Percentiles rank a stretch among this genome's conserved stretches.
Conservation (phyloP, 768 basidiomycete genomes). For the Tylopilus rubrobrunneus region DNA sequence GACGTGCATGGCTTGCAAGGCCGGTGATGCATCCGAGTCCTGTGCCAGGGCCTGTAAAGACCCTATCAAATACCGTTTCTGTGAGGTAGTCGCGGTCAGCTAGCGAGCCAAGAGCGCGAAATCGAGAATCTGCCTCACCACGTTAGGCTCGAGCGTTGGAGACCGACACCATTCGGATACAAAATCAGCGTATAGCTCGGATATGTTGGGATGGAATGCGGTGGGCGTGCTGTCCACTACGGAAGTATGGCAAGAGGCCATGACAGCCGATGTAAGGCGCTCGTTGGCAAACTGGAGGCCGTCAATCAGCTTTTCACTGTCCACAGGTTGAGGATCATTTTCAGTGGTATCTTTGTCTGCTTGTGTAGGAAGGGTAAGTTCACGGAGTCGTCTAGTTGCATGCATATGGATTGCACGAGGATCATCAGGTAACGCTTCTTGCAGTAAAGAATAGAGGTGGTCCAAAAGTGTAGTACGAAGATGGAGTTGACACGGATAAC, state of each 20-base stretch:
- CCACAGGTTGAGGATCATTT: slow-evolving; percentile 5
- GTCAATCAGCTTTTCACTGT: slow-evolving; percentile 25
- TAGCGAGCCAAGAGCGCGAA: neutral
- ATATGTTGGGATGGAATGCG: slow-evolving; percentile 28
- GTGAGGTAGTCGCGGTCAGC: slow-evolving; percentile 2
- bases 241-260: slow-evolving; percentile 21
- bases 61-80: slow-evolving; percentile 55
- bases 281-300: slow-evolving; percentile 31
- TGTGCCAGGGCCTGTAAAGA: slow-evolving; percentile 39
- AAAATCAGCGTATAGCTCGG: slow-evolving; percentile 40
- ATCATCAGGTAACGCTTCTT: slow-evolving; percentile 33
- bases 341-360: slow-evolving; percentile 1
- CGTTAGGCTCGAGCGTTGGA: slow-evolving; percentile 26
- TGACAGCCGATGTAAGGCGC: slow-evolving; percentile 25
- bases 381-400: slow-evolving; percentile 36
- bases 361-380: slow-evolving; percentile 26
- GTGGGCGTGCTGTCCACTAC: slow-evolving; percentile 10
- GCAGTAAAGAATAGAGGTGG: slow-evolving; percentile 42
- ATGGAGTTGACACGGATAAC: slow-evolving; percentile 38
- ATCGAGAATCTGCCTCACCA: slow-evolving; percentile 23
- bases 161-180: slow-evolving; percentile 44
- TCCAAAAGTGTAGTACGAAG: slow-evolving; percentile 41
- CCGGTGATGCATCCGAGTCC: slow-evolving; percentile 16
- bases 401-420: slow-evolving; percentile 37
- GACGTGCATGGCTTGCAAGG: slow-evolving; percentile 36